Conservation (phyloP, 2,329 filamentous ascomycete species). For the Curvularia eragrostidis region DNA sequence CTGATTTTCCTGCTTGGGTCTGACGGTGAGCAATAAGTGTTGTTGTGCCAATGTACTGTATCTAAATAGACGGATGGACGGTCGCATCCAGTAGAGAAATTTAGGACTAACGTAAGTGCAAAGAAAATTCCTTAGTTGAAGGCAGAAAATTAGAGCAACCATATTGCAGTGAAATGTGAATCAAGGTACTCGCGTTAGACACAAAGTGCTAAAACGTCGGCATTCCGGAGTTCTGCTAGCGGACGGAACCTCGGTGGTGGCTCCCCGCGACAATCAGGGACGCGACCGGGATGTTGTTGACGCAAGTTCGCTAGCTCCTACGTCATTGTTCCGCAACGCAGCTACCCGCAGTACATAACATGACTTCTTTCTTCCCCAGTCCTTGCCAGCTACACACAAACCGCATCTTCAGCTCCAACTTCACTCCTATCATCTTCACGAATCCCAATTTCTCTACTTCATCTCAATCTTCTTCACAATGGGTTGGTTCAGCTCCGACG, state of each 20-base stretch:
- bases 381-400: slow-evolving; percentile 4
- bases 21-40: neutral
- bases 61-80: neutral
- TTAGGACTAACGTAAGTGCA: neutral
- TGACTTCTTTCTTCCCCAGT: neutral
- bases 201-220: neutral
- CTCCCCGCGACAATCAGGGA: slow-evolving; percentile 13
- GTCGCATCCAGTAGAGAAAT: too few species aligned
- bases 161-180: neutral
- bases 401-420: neutral
- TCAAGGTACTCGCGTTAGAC: neutral
- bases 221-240: neutral
- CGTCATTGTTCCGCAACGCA: slow-evolving; percentile 16
- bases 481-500: slow-evolving; percentile 36
- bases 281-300: slow-evolving; percentile 15
- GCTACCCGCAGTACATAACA: slow-evolving; percentile 12
- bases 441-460: neutral
- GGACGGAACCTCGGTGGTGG: neutral
- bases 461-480: slow-evolving; percentile 23
- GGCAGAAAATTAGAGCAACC: too few species aligned
- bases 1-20: neutral
- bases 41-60: neutral
- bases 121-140: neutral
- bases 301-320: slow-evolving; percentile 12
- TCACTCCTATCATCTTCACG: slow-evolving; percentile 1